phyloP scores from a whole-genome alignment of 768 basidiomycete genomes.

The Suillus decipiens region DNA sequence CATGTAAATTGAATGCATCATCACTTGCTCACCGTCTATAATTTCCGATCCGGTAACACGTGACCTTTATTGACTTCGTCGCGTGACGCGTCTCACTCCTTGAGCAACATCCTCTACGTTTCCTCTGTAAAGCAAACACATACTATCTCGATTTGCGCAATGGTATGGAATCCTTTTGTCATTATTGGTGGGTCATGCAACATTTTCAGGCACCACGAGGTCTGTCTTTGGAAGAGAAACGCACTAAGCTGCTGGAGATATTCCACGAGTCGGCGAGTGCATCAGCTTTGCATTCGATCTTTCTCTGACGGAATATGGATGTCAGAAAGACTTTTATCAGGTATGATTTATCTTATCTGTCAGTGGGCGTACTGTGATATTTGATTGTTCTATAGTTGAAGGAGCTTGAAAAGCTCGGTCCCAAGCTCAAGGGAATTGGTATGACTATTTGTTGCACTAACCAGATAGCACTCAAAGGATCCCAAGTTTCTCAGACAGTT shows the following conservation, averaged over 20 bases:
- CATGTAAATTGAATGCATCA: slow-evolving; percentile 31
- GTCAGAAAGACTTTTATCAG: slow-evolving; percentile 83
- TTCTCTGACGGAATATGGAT: slow-evolving; percentile 7
- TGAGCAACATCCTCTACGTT: neutral
- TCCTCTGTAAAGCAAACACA: slow-evolving; percentile 6
- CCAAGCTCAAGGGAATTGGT: slow-evolving; percentile 93
- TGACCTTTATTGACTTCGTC: slow-evolving; percentile 18
- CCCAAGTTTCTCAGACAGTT: slow-evolving; percentile 80
- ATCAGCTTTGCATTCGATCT: neutral
- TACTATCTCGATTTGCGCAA: neutral
- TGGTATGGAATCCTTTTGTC: slow-evolving; percentile 6
- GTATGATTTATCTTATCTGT: slow-evolving; percentile 29
- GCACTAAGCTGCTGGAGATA: slow-evolving; percentile 84
- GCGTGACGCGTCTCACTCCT: slow-evolving; percentile 9
- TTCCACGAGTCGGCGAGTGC: slow-evolving; percentile 84
- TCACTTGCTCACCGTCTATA: slow-evolving; percentile 7
- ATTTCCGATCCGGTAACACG: slow-evolving; percentile 4
- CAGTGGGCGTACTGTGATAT: neutral
- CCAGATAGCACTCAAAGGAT: slow-evolving; percentile 1
- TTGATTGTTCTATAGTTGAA: slow-evolving; percentile 57
- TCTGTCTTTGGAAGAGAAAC: slow-evolving; percentile 88
- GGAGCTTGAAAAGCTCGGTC: slow-evolving; percentile 87
- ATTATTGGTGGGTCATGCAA: slow-evolving; percentile 6
- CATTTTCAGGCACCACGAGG: slow-evolving; percentile 71
- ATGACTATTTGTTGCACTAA: slow-evolving; percentile 16